These are phyloP conservation scores for Psidium friedrichsthalianum DNA, from an alignment of 345 rosid genomes.

Conservation along the genomic window DNA sequence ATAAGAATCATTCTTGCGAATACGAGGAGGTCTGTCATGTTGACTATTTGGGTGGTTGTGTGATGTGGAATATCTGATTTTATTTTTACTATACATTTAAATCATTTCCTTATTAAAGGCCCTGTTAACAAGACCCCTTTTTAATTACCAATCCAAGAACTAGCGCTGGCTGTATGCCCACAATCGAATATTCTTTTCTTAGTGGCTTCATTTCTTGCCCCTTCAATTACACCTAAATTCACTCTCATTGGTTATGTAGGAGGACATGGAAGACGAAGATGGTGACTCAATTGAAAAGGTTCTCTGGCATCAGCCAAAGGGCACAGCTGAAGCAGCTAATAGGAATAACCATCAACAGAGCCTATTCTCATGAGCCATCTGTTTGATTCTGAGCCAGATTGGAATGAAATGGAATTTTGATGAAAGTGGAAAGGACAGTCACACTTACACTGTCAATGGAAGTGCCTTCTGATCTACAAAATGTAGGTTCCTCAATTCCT, in stretches of 20 bases:
- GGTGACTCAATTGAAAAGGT: slow-evolving; percentile 92
- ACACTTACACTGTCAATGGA: slow-evolving; percentile 98
- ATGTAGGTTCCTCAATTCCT: slow-evolving; percentile 34
- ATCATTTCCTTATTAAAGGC: neutral
- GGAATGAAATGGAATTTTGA: slow-evolving; percentile 86
- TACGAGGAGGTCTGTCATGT: neutral
- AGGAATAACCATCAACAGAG: slow-evolving; percentile 46
- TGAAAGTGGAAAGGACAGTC: slow-evolving; percentile 99
- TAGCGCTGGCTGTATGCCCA: neutral
- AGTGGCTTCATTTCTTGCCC: neutral
- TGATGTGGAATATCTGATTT: neutral
- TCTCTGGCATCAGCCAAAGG: slow-evolving; percentile 94
- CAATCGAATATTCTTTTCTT: neutral
- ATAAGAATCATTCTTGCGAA: neutral
- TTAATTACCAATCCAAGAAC: neutral
- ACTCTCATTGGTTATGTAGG: slow-evolving; percentile 30
- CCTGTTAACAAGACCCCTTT: neutral
- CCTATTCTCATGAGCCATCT: slow-evolving; percentile 66
- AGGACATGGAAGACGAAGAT: slow-evolving; percentile 92
- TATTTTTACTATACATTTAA: neutral
- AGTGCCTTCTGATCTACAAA: slow-evolving; percentile 72
- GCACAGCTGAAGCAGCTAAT: slow-evolving; percentile 64
- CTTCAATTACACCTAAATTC: neutral
- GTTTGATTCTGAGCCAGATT: slow-evolving; percentile 73
- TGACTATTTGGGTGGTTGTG: neutral